These are phyloP conservation scores for Curvularia sp. DNA, from an alignment of 2,329 filamentous ascomycete species.

Conservation along the genomic window DNA sequence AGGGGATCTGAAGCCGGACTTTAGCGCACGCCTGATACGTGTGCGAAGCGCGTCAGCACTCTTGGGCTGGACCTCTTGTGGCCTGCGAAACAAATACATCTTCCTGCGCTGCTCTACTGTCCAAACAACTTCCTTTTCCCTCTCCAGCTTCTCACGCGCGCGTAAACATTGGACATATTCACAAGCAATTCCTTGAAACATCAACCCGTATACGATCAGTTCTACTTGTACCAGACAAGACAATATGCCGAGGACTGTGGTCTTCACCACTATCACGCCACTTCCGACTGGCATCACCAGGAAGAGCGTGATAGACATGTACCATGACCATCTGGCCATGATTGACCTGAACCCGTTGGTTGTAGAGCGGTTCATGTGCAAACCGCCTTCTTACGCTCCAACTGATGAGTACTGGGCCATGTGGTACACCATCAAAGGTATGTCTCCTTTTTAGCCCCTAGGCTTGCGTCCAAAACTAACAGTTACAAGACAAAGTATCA, in stretches of 20 bases:
- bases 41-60: constrained; percentile 24
- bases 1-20: constrained; percentile 29
- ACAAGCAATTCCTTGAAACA: constrained; percentile 18
- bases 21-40: constrained; percentile 29
- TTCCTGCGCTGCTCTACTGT: constrained; percentile 26
- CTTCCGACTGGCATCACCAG: constrained; percentile 73
- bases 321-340: constrained; percentile 82
- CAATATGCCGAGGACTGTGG: constrained; percentile 72
- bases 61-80: constrained; percentile 20
- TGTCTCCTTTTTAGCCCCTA: neutral
- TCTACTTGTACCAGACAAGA: constrained; percentile 2
- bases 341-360: constrained; percentile 88
- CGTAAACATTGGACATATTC: constrained; percentile 17
- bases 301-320: constrained; percentile 73
- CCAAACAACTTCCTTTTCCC: constrained; percentile 26
- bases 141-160: constrained; percentile 19
- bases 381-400: constrained; percentile 69
- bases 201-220: constrained; percentile 3
- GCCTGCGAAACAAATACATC: constrained; percentile 40
- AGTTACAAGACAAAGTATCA: constrained; percentile 68
- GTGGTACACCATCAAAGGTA: constrained; percentile 70
- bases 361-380: constrained; percentile 72
- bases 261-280: constrained; percentile 81
- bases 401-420: constrained; percentile 73
- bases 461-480: constrained; percentile 7